A percentile compares a stretch with the other conserved stretches of the same genome.
Evolutionary conservation across 2,329 filamentous ascomycete species (phyloP).

Genomic region (Plenodomus biglobosus): DNA sequence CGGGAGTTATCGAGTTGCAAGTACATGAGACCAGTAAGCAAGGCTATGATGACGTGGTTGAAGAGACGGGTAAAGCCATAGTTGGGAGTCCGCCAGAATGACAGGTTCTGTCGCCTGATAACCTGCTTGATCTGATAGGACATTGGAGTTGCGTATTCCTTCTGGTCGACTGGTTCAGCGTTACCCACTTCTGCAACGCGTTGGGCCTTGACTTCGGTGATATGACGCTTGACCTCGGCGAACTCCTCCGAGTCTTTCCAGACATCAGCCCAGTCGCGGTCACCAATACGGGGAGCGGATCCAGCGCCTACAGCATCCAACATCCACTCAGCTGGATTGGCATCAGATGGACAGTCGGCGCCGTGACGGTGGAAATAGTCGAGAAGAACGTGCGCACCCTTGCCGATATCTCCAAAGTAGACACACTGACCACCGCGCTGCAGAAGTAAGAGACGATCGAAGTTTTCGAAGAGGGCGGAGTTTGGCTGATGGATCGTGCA

Average conservation of each 20-base stretch:
- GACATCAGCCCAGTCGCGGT: constrained; percentile 77
- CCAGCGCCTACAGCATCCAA: constrained; percentile 81
- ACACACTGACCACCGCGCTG: constrained; percentile 78
- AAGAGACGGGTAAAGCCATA: constrained; percentile 88
- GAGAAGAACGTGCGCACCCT: constrained; percentile 71
- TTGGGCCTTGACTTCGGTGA: constrained; percentile 65
- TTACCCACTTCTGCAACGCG: constrained; percentile 54
- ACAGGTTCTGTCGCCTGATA: constrained; percentile 69
- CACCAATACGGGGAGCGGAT: constrained; percentile 69
- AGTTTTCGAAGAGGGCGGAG: constrained; percentile 82
- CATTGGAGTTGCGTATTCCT: constrained; percentile 80
- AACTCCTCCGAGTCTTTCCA: constrained; percentile 75
- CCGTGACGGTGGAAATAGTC: constrained; percentile 56
- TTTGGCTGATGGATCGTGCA: constrained; percentile 93
- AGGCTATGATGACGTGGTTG: constrained; percentile 76
- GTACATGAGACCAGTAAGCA: constrained; percentile 79
- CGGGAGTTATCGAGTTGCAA: constrained; percentile 75
- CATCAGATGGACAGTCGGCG: constrained; percentile 59
- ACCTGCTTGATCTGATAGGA: constrained; percentile 78
- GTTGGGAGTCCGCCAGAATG: constrained; percentile 84
- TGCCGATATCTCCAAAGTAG: constrained; percentile 83
- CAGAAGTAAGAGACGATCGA: constrained; percentile 78
- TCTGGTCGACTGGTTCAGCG: constrained; percentile 56
- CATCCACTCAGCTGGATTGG: constrained; percentile 74
- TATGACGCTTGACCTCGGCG: constrained; percentile 65